Evolutionary conservation across 2,329 filamentous ascomycete species (phyloP).

Genomic region (Paraconiothyrium sp.): DNA sequence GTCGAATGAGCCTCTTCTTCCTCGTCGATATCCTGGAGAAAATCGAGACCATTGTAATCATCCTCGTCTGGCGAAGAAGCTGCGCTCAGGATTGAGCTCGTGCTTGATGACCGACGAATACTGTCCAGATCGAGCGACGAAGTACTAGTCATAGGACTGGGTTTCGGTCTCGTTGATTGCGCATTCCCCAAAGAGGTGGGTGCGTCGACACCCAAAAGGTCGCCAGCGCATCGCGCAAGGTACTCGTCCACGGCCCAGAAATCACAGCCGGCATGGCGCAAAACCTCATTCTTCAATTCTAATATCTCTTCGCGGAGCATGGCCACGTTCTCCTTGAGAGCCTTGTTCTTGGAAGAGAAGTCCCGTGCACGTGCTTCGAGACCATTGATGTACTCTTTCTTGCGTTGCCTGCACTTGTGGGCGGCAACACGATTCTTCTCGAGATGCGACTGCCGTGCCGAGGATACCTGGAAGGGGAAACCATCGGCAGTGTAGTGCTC

Average conservation of each 20-base stretch:
- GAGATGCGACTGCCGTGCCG: constrained; percentile 55
- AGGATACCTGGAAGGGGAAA: constrained; percentile 45
- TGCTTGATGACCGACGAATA: constrained; percentile 24
- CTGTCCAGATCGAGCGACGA: constrained; percentile 12
- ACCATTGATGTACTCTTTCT: constrained; percentile 65
- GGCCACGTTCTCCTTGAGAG: constrained; percentile 45
- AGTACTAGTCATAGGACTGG: constrained; percentile 18
- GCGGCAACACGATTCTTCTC: constrained; percentile 78
- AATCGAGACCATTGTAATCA: constrained; percentile 41
- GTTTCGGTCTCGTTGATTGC: constrained; percentile 1
- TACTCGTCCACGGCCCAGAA: constrained; percentile 52
- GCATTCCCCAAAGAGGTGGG: constrained; percentile 7
- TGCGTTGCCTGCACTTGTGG: constrained; percentile 77
- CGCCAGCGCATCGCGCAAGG: constrained; percentile 47
- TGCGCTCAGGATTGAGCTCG: constrained; percentile 23
- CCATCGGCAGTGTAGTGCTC: constrained; percentile 45
- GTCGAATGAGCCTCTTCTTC: constrained; percentile 26
- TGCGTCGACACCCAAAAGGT: constrained; percentile 41
- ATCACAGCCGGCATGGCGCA: constrained; percentile 48
- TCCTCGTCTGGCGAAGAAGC: constrained; percentile 27
- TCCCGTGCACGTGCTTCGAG: constrained; percentile 59
- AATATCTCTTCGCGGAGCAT: constrained; percentile 49
- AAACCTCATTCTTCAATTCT: constrained; percentile 48
- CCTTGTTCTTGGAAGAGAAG: constrained; percentile 47
- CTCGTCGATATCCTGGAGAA: constrained; percentile 43